phyloP scores from a whole-genome alignment of 2,329 filamentous ascomycete genomes.

The Colletotrichum cordylinicola region DNA sequence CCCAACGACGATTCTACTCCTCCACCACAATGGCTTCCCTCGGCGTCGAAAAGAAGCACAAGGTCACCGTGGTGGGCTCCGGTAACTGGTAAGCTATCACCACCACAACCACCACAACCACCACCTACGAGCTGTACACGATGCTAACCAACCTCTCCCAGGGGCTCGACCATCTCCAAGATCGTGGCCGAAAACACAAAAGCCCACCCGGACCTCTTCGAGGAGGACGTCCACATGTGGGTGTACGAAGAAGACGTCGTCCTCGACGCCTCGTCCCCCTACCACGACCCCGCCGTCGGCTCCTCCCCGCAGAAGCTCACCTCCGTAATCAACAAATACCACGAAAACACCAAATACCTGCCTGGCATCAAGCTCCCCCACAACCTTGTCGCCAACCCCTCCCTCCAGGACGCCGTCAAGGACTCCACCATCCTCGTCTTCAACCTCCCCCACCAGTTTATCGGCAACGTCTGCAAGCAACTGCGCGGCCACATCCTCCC shows the following conservation, averaged over 20 bases:
- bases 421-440: slow-evolving; percentile 91
- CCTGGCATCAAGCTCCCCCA: slow-evolving; percentile 82
- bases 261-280: slow-evolving; percentile 72
- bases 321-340: slow-evolving; percentile 84
- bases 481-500: slow-evolving; percentile 89
- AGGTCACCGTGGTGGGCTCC: slow-evolving; percentile 91
- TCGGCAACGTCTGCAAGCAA: slow-evolving; percentile 82
- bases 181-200: slow-evolving; percentile 93
- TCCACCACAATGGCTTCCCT: slow-evolving; percentile 35
- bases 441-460: slow-evolving; percentile 97
- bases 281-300: slow-evolving; percentile 70
- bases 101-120: background rate
- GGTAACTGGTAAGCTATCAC: slow-evolving; percentile 80
- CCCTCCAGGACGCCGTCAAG: slow-evolving; percentile 79
- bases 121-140: accelerated
- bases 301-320: slow-evolving; percentile 86
- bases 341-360: slow-evolving; percentile 98
- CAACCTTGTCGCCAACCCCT: slow-evolving; percentile 86
- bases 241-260: slow-evolving; percentile 93
- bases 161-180: slow-evolving; percentile 97
- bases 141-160: slow-evolving; percentile 37
- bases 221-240: slow-evolving; percentile 96
- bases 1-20: slow-evolving; percentile 1
- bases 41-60: slow-evolving; percentile 76
- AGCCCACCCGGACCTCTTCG: slow-evolving; percentile 80